A percentile compares a stretch with the other conserved stretches of the same genome.
Evolutionary conservation across 176 grass and related monocot genomes (phyloP).

Genomic region (Juncus inflexus): DNA sequence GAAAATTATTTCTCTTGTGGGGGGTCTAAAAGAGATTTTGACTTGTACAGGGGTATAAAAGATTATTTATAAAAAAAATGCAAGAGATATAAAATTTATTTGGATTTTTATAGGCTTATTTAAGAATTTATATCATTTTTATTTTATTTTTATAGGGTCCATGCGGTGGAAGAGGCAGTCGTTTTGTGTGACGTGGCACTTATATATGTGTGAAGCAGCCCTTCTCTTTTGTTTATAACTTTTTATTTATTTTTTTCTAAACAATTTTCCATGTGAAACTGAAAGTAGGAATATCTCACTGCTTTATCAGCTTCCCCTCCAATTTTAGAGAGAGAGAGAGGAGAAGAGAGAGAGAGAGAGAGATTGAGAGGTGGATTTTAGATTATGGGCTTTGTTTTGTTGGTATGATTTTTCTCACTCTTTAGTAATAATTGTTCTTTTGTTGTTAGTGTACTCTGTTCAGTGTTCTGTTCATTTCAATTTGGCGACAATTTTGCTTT

Average conservation of each 20-base stretch:
- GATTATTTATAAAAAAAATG: neutral
- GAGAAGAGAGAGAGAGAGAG: neutral
- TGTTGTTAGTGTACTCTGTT: neutral
- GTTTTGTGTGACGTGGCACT: constrained; percentile 13
- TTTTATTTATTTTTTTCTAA: neutral
- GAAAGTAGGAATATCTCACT: neutral
- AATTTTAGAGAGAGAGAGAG: neutral
- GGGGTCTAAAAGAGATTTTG: neutral
- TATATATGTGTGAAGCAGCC: neutral
- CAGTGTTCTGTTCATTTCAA: neutral
- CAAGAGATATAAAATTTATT: neutral
- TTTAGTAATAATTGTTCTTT: neutral
- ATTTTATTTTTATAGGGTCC: neutral
- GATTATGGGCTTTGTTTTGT: constrained; percentile 8
- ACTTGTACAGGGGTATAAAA: neutral
- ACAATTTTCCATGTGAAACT: neutral
- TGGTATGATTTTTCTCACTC: constrained; percentile 29
- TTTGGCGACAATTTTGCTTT: neutral
- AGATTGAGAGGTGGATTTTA: neutral
- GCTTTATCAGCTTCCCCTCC: neutral
- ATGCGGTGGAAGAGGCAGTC: constrained; percentile 15
- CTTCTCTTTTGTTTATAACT: neutral
- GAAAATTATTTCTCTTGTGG: neutral
- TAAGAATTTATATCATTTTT: neutral
- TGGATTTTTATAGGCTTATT: neutral